Base-by-base conservation (phyloP, 2,329 filamentous ascomycete species). In the Pseudomassariella vexata region DNA sequence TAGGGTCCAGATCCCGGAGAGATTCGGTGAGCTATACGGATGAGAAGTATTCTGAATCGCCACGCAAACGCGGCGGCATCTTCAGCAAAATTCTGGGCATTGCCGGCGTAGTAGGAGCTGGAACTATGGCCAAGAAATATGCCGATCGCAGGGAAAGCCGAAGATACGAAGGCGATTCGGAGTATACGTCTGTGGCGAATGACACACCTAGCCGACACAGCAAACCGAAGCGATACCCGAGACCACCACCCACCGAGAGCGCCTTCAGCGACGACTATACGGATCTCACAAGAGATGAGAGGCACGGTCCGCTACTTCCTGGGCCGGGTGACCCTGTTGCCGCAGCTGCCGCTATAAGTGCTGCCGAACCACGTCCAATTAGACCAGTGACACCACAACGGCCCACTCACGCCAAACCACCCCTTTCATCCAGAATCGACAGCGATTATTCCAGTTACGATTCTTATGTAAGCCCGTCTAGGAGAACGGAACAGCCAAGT, bases 391-490 rank as follows among this genome's bases (percentile, higher is more conserved):
- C 68, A 1, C 70, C 70, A 19, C n/a, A n/a, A n/a, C 60, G 62
- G 9, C 62, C 63, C 14, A 65, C 68, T 6, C 66, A 66, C 34
- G 57, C 65, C 14, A 64, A 64, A 35, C 42, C 47, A 3, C 56
- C 56, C 24, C 24, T 19, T 5, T 52, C 58, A 14, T 65, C 66
- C 0, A 54, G 58, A 35, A 42, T 62, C 22, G 56, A 65, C 19
- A 74, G 68, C 24, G 73, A 76, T 34, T 75, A 76, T 38, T 76
- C 73, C 1, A n/a, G n/a, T n/a, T n/a, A n/a, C n/a, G n/a, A n/a
- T n/a, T 76, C 73, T 1, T 76, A 76, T 40, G 64, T 71, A 24
- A 83, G 73, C 41, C 79, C 76, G 9, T 86, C 80, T 26, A 66
- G 70, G 33, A 71, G 73, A 26, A 65, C 66, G 17, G 64, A 65